phyloP scores from a whole-genome alignment of 1,284 basidiomycete genomes.

The Fomitopsis palustris region DNA sequence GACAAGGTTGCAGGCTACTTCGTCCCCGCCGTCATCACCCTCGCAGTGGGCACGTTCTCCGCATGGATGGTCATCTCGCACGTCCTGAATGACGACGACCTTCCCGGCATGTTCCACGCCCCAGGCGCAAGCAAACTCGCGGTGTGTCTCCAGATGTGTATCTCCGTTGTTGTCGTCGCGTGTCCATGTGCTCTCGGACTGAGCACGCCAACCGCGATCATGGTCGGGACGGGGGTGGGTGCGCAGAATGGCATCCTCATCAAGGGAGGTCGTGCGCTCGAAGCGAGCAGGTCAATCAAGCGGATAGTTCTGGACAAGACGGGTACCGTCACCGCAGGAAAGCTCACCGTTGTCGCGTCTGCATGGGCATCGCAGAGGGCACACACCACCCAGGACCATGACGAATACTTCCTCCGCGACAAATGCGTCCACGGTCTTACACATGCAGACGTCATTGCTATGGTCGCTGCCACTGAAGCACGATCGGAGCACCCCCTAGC shows the following conservation, averaged over 20 bases:
- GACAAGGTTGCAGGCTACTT: constrained; percentile 95
- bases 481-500: constrained; percentile 96
- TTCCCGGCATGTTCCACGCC: constrained; percentile 83
- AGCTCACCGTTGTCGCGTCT: constrained; percentile 69
- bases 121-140: constrained; percentile 86
- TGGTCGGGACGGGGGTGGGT: constrained; percentile 98
- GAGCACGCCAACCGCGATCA: constrained; percentile 97
- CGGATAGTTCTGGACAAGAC: constrained; percentile 96
- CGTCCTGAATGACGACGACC: constrained; percentile 50
- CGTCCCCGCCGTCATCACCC: constrained; percentile 87
- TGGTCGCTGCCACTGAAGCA: constrained; percentile 85
- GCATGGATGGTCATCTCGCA: constrained; percentile 82
- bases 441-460: constrained; percentile 67
- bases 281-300: constrained; percentile 83
- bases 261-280: constrained; percentile 94
- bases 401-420: constrained; percentile 41
- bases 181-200: constrained; percentile 98
- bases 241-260: constrained; percentile 97
- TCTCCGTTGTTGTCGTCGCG: constrained; percentile 97
- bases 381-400: constrained; percentile 18
- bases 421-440: constrained; percentile 60
- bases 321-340: constrained; percentile 92
- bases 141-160: constrained; percentile 95
- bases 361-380: constrained; percentile 70
- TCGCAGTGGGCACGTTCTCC: constrained; percentile 81